Evolutionary conservation across 768 basidiomycete species (phyloP).

Genomic region (Calocybe cyanea): DNA sequence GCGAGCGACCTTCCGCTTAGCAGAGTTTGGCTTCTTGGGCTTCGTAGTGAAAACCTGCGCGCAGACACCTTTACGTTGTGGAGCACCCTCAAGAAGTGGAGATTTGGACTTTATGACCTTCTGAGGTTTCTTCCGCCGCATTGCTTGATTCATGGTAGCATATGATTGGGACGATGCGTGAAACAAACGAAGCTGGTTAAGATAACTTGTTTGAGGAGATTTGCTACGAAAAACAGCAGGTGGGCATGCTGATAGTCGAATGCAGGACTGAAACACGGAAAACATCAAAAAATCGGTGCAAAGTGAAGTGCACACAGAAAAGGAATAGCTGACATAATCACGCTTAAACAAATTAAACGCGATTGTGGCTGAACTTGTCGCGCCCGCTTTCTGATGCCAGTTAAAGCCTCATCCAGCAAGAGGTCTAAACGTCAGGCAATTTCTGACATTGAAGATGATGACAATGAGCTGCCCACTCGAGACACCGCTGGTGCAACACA

Average conservation of each 20-base stretch:
- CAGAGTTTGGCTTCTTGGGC: constrained; percentile 98
- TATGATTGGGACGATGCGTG: constrained; percentile 55
- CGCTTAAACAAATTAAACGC: constrained; percentile 29
- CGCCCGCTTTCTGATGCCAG: constrained; percentile 30
- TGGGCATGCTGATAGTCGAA: constrained; percentile 26
- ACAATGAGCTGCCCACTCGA: constrained; percentile 29
- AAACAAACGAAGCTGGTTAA: constrained; percentile 46
- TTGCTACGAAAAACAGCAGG: constrained; percentile 20
- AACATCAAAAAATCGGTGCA: constrained; percentile 37
- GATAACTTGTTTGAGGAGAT: constrained; percentile 6
- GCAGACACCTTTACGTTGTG: constrained; percentile 92
- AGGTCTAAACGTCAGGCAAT: constrained; percentile 42
- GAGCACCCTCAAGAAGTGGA: constrained; percentile 74
- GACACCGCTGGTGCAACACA: constrained; percentile 27
- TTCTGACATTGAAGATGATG: constrained; percentile 63
- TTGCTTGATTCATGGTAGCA: constrained; percentile 84
- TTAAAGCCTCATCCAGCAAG: constrained; percentile 36
- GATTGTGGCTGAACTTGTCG: constrained; percentile 21
- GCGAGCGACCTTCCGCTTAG: constrained; percentile 93
- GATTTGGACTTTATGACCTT: constrained; percentile 56
- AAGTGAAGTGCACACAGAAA: constrained; percentile 19
- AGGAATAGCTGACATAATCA: constrained; percentile 6
- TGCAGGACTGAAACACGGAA: constrained; percentile 30
- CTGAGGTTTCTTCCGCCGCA: constrained; percentile 67
- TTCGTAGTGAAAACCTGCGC: constrained; percentile 74